Evolutionary conservation across 2,329 filamentous ascomycete species (phyloP).

Genomic region (Gyromitra esculenta): DNA sequence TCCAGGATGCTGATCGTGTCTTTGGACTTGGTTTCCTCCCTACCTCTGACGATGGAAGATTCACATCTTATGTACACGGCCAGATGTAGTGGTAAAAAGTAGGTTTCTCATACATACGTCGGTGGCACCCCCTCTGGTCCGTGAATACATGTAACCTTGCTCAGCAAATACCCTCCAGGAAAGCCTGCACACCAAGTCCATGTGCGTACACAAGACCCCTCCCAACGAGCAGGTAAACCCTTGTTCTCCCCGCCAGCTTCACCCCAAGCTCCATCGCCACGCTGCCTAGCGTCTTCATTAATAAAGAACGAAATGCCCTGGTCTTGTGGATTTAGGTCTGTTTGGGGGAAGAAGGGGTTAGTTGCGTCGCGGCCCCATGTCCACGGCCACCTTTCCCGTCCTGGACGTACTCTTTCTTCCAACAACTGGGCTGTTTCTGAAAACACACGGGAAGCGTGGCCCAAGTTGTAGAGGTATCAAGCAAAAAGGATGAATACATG

Average conservation of each 20-base stretch:
- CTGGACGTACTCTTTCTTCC: neutral
- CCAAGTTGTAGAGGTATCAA: neutral
- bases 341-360: slow-evolving; percentile 25
- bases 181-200: neutral
- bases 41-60: slow-evolving; percentile 8
- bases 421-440: neutral
- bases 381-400: slow-evolving; percentile 29
- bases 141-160: neutral
- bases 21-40: slow-evolving; percentile 29
- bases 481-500: slow-evolving; percentile 1
- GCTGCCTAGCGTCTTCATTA: neutral
- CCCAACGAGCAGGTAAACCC: neutral
- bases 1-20: slow-evolving; percentile 17
- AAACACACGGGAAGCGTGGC: neutral
- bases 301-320: slow-evolving; percentile 17
- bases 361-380: slow-evolving; percentile 30
- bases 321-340: slow-evolving; percentile 19
- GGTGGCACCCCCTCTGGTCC: slow-evolving; percentile 10
- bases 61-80: slow-evolving; percentile 31
- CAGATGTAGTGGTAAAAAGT: slow-evolving; percentile 1
- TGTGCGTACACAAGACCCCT: neutral
- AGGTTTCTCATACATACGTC: slow-evolving; percentile 37
- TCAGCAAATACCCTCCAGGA: slow-evolving; percentile 14
- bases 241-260: slow-evolving; percentile 19
- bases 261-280: slow-evolving; percentile 5